A percentile compares a stretch with the other conserved stretches of the same genome.
Conservation (phyloP, 2,329 filamentous ascomycete genomes). For the Dryadomyces quercivorus region DNA sequence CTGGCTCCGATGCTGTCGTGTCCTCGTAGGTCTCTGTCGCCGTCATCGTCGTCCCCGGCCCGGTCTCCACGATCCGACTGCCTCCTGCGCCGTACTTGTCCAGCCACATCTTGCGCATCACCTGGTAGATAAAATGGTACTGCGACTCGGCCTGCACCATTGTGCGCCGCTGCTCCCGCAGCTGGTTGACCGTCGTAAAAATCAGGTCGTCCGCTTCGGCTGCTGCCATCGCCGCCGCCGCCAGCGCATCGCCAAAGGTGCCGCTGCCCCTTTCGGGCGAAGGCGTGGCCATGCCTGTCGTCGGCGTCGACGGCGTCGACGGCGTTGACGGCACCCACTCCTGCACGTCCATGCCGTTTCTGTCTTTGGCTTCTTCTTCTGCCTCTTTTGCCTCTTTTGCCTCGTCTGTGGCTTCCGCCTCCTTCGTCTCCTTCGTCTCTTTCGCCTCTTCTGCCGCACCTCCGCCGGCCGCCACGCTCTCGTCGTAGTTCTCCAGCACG, state of each 20-base stretch:
- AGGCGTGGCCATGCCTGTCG: too few relatives aligned
- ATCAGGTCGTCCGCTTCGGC: conserved; percentile 27
- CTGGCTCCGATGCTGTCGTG: conserved; percentile 27
- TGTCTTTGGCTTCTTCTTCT: conserved; percentile 10
- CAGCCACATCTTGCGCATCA: conserved; percentile 62
- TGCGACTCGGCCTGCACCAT: conserved; percentile 92
- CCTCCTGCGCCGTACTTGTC: conserved; percentile 42
- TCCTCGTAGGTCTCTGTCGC: neutral
- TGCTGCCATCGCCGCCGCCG: neutral
- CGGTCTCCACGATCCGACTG: conserved; percentile 9
- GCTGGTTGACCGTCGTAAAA: conserved; percentile 62
- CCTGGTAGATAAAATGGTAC: conserved; percentile 79
- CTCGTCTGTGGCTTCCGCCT: neutral
- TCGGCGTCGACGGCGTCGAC: neutral
- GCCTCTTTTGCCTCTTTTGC: neutral
- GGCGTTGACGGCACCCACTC: neutral
- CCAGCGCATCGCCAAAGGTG: too few relatives aligned
- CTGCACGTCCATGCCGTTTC: conserved; percentile 12
- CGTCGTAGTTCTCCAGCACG: conserved; percentile 40
- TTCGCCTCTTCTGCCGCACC: neutral
- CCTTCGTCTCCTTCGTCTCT: neutral
- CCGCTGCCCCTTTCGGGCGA: too few relatives aligned
- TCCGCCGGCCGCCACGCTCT: conserved; percentile 3
- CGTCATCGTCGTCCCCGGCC: neutral
- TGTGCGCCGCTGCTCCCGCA: conserved; percentile 78